Percentiles rank a stretch among this genome's conserved stretches.
These are phyloP conservation scores for Glycyrrhiza uralensis DNA, from an alignment of 306 rosid species.

Conservation along the genomic window DNA sequence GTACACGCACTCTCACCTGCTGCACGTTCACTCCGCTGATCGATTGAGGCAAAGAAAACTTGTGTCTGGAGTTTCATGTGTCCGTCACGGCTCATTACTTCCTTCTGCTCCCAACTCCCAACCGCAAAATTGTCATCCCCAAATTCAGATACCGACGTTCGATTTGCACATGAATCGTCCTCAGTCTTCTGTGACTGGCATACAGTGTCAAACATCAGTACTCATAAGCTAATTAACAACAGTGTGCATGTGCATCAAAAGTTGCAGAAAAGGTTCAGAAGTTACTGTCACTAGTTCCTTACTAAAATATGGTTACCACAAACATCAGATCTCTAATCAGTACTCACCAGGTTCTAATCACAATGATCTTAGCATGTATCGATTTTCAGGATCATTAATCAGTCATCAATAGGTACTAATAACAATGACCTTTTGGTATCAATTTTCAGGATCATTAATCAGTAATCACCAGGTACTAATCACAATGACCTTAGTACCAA, in stretches of 20 bases:
- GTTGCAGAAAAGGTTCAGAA: constrained; percentile 1
- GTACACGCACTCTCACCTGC: constrained; percentile 99
- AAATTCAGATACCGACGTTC: constrained; percentile 84
- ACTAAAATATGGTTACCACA: neutral
- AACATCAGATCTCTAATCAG: neutral
- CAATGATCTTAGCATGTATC: neutral
- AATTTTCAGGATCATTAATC: constrained; percentile 10
- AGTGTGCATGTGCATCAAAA: constrained; percentile 14
- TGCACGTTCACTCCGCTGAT: constrained; percentile 97
- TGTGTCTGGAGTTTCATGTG: constrained; percentile 84
- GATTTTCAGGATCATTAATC: constrained; percentile 7
- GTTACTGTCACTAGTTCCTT: neutral
- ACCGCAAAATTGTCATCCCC: constrained; percentile 94
- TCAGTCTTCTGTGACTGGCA: constrained; percentile 63
- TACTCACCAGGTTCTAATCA: neutral
- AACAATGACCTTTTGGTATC: neutral
- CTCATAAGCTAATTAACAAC: constrained; percentile 15
- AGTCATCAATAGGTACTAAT: neutral
- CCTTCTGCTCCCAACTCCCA: constrained; percentile 92
- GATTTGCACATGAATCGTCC: constrained; percentile 78
- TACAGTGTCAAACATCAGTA: constrained; percentile 14
- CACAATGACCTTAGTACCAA: neutral
- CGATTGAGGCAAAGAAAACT: constrained; percentile 93
- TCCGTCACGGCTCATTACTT: constrained; percentile 87
- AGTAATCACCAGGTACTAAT: neutral